A percentile compares a stretch with the other conserved stretches of the same genome.
Evolutionary conservation across 2,329 filamentous ascomycete genomes (phyloP).

Genomic region (Calonectria fujianensis): DNA sequence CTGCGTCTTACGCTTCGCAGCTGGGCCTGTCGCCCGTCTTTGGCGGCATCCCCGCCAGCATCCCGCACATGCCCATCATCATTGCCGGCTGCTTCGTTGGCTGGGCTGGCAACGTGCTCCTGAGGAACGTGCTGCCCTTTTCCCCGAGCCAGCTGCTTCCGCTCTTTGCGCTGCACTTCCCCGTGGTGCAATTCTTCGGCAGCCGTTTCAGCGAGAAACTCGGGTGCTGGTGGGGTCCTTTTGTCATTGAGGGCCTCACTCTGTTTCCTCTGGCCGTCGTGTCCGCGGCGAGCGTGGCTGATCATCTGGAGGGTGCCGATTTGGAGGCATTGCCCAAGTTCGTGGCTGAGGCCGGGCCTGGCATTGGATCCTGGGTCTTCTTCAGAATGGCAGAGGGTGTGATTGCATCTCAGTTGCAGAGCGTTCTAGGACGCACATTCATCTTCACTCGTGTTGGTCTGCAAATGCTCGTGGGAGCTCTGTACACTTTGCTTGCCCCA

Average conservation of each 20-base stretch:
- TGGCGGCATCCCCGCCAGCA: slow-evolving; percentile 85
- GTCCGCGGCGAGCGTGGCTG: slow-evolving; percentile 78
- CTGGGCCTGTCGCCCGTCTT: slow-evolving; percentile 90
- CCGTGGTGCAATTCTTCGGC: slow-evolving; percentile 82
- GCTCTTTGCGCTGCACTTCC: slow-evolving; percentile 84
- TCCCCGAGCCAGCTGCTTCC: slow-evolving; percentile 76
- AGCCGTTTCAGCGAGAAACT: slow-evolving; percentile 79
- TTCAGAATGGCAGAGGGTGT: slow-evolving; percentile 73
- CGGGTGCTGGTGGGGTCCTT: slow-evolving; percentile 82
- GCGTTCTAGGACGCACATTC: slow-evolving; percentile 76
- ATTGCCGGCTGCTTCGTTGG: slow-evolving; percentile 81
- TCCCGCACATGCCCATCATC: slow-evolving; percentile 82
- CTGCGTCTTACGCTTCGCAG: slow-evolving; percentile 82
- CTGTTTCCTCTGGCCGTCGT: slow-evolving; percentile 81
- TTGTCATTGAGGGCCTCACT: slow-evolving; percentile 83
- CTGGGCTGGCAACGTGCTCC: slow-evolving; percentile 79
- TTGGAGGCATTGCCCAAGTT: slow-evolving; percentile 73
- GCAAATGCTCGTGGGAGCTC: slow-evolving; percentile 78
- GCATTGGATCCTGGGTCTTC: slow-evolving; percentile 79
- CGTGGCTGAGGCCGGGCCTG: slow-evolving; percentile 78
- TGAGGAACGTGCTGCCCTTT: slow-evolving; percentile 68
- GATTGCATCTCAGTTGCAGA: slow-evolving; percentile 64
- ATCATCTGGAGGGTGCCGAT: slow-evolving; percentile 77
- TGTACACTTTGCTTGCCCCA: slow-evolving; percentile 80
- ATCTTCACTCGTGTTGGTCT: slow-evolving; percentile 83